Conservation (phyloP, 352 stramenopile genomes). For the Phytophthora tentaculata region DNA sequence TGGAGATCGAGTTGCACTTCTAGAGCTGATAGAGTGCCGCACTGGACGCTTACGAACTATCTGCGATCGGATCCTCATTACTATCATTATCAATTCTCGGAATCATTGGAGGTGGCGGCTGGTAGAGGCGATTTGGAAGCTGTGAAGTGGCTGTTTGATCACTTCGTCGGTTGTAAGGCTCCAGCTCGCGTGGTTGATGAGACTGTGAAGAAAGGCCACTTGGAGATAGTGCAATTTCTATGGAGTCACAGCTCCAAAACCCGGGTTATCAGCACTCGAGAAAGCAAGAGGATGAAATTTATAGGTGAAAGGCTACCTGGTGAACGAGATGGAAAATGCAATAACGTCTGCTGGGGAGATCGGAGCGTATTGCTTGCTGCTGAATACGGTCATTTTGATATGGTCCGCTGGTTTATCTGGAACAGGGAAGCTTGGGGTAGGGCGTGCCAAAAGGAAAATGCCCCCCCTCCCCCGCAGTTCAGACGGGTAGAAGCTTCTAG, state of each 20-base stretch:
- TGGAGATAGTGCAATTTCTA: not conserved
- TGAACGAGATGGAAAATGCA: too few relatives aligned
- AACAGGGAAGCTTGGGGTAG: too few relatives aligned
- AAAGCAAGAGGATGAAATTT: too few relatives aligned
- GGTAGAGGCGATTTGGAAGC: not conserved
- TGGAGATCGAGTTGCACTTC: not conserved
- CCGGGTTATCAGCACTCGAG: too few relatives aligned
- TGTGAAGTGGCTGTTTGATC: not conserved
- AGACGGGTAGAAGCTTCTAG: too few relatives aligned
- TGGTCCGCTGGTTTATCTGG: too few relatives aligned
- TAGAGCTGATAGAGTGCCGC: not conserved
- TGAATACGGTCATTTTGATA: too few relatives aligned
- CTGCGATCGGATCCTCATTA: not conserved
- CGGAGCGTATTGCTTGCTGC: too few relatives aligned
- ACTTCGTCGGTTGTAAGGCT: not conserved
- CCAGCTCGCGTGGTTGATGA: not conserved
- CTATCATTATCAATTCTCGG: not conserved
- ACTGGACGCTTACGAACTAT: not conserved
- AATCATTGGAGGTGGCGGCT: not conserved
- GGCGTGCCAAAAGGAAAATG: too few relatives aligned
- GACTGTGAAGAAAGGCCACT: not conserved
- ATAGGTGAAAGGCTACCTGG: too few relatives aligned
- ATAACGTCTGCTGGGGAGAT: too few relatives aligned
- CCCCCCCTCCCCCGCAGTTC: too few relatives aligned
- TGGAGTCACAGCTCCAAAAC: not conserved